Evolutionary conservation across 495 filamentous ascomycete species (phyloP).

Genomic region (Bacidia rubella): DNA sequence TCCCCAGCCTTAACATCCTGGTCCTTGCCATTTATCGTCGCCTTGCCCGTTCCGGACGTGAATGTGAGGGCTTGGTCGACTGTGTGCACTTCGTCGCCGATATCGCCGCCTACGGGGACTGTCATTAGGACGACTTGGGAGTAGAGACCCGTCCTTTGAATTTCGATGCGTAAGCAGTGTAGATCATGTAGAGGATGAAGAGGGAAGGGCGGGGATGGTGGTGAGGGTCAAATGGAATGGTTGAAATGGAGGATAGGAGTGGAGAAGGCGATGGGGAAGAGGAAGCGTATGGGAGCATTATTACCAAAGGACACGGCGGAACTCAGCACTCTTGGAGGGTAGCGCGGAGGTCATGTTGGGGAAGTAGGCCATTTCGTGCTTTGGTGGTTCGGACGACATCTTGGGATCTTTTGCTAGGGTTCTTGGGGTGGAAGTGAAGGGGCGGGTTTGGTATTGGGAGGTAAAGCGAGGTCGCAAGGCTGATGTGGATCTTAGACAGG

Average conservation of each 20-base stretch:
- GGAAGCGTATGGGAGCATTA: not conserved
- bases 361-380: slow-evolving; percentile 42
- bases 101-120: slow-evolving; percentile 47
- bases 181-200: no score
- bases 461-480: not conserved
- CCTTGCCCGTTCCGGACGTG: slow-evolving; percentile 41
- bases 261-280: not conserved
- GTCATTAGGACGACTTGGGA: slow-evolving; percentile 52
- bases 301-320: slow-evolving; percentile 43
- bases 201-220: no score
- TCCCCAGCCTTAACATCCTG: slow-evolving; percentile 45
- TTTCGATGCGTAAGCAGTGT: not conserved
- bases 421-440: not conserved
- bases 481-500: no score
- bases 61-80: slow-evolving; percentile 55
- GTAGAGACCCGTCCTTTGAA: slow-evolving; percentile 38
- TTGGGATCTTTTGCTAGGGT: slow-evolving; percentile 16
- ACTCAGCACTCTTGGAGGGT: slow-evolving; percentile 37
- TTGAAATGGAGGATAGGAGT: not conserved
- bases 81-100: slow-evolving; percentile 47
- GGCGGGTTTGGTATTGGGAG: not conserved
- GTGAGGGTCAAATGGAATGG: no score
- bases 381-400: slow-evolving; percentile 28
- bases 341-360: slow-evolving; percentile 38
- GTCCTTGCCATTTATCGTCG: slow-evolving; percentile 45